Conservation (phyloP, 1,284 basidiomycete genomes). For the Microbotryomycetes sp. region DNA sequence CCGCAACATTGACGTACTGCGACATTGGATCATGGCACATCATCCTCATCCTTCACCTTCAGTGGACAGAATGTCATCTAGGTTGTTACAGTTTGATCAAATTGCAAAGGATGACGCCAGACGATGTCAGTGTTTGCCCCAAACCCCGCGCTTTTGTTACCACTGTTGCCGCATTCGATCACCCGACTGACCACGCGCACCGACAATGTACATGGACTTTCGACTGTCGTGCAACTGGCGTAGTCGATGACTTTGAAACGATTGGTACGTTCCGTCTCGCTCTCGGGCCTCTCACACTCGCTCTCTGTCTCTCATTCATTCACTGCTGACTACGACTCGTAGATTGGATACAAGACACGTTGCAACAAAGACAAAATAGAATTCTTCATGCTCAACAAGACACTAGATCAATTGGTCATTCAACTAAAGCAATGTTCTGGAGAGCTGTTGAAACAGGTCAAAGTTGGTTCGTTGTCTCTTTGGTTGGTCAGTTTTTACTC, state of each 20-base stretch:
- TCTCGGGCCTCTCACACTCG: not conserved
- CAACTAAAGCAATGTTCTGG: constrained; percentile 55
- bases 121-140: constrained; percentile 2
- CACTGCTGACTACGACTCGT: constrained; percentile 8
- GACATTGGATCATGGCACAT: too few species aligned
- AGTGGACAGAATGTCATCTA: not conserved
- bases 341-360: constrained; percentile 95
- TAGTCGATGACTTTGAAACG: constrained; percentile 65
- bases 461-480: constrained; percentile 67
- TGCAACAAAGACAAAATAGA: constrained; percentile 72
- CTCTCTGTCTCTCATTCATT: constrained; percentile 6
- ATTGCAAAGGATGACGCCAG: constrained; percentile 4
- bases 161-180: not conserved
- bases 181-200: not conserved
- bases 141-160: not conserved
- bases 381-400: constrained; percentile 54
- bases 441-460: constrained; percentile 55
- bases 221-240: not conserved
- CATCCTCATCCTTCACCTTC: not conserved
- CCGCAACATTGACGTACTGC: too few species aligned
- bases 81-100: not conserved
- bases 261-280: constrained; percentile 51
- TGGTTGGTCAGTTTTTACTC: constrained; percentile 63
- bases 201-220: not conserved
- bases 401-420: constrained; percentile 51